These are phyloP conservation scores for Friedmanniomyces simplex DNA, from an alignment of 495 filamentous ascomycete species.

Conservation along the genomic window DNA sequence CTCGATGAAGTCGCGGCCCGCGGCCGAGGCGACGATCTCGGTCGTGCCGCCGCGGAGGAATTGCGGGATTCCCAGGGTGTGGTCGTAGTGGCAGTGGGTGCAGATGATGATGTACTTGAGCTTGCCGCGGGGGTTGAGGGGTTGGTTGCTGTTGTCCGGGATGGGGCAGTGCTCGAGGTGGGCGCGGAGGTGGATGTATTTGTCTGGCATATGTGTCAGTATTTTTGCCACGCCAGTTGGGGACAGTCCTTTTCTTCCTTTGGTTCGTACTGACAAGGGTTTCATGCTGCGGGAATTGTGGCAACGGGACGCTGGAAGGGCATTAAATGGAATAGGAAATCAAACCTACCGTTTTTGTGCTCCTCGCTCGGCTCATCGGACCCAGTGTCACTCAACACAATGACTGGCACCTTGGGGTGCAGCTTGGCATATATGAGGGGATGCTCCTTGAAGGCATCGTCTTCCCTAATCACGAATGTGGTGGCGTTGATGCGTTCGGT, in stretches of 20 bases:
- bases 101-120: constrained; percentile 32
- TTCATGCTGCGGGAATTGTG: neutral
- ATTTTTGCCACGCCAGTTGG: no score
- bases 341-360: constrained; percentile 9
- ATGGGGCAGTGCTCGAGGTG: constrained; percentile 32
- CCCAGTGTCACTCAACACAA: constrained; percentile 32
- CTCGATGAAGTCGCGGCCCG: constrained; percentile 29
- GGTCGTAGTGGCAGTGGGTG: constrained; percentile 37
- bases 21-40: constrained; percentile 28
- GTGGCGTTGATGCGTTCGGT: constrained; percentile 27
- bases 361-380: constrained; percentile 24
- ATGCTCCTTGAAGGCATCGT: constrained; percentile 32
- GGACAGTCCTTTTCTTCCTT: no score
- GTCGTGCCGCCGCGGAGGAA: constrained; percentile 26
- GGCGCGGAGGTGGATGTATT: constrained; percentile 21
- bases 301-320: neutral
- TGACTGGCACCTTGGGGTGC: constrained; percentile 23
- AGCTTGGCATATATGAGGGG: constrained; percentile 36
- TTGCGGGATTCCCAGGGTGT: constrained; percentile 30
- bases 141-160: constrained; percentile 23
- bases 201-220: constrained; percentile 4
- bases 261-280: no score
- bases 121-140: constrained; percentile 26
- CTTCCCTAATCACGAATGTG: constrained; percentile 33
- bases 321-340: neutral